Evolutionary conservation across 305 asterid genomes (phyloP).

Genomic region (Lippia alba): DNA sequence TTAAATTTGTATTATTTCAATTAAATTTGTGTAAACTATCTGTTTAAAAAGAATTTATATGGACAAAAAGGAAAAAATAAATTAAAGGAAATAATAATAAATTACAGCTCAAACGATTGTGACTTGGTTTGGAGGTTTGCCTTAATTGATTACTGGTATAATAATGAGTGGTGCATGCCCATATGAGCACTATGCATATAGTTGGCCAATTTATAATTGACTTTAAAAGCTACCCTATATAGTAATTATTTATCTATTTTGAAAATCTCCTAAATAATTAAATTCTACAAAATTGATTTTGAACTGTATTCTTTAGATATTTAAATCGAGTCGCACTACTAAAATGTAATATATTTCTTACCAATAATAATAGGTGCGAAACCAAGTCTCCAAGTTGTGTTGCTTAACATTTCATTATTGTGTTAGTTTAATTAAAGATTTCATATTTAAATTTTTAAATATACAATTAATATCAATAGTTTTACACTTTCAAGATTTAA

Average conservation of each 20-base stretch:
- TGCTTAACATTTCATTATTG: too few species aligned
- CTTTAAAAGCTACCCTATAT: slow-evolving; percentile 6
- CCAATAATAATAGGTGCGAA: too few species aligned
- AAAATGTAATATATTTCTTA: too few species aligned
- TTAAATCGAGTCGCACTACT: too few species aligned
- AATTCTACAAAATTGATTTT: too few species aligned
- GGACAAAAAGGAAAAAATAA: too few species aligned
- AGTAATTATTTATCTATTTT: slow-evolving; percentile 6
- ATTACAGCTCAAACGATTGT: slow-evolving; percentile 14
- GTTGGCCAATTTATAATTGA: slow-evolving; percentile 14
- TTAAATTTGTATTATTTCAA: neutral
- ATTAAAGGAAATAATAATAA: neutral
- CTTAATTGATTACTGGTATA: slow-evolving; percentile 17
- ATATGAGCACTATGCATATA: slow-evolving; percentile 7
- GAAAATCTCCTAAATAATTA: neutral
- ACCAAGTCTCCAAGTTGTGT: too few species aligned
- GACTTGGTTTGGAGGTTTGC: slow-evolving; percentile 18
- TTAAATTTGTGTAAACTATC: neutral
- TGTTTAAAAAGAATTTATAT: neutral
- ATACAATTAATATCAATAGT: too few species aligned
- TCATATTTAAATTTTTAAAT: too few species aligned
- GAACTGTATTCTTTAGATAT: too few species aligned
- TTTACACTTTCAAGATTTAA: too few species aligned
- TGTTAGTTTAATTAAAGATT: too few species aligned
- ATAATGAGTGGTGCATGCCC: neutral